Percentiles rank a stretch among this genome's conserved stretches.
Evolutionary conservation across 768 basidiomycete species (phyloP).

Genomic region (Hericium coralloides): DNA sequence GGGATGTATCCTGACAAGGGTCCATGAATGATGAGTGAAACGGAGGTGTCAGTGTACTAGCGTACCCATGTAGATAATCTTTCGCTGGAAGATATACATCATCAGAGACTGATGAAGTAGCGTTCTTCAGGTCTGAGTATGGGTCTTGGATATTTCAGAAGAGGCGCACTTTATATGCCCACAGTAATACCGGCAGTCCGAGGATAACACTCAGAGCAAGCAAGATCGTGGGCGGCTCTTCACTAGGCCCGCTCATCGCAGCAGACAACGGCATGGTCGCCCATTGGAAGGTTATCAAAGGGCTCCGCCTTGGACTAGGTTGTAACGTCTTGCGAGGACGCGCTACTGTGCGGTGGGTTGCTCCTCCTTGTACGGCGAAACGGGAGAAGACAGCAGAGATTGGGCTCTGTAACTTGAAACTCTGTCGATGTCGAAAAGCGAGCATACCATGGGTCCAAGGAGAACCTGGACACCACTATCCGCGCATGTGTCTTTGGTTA

Average conservation of each 20-base stretch:
- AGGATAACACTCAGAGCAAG: conserved; percentile 7
- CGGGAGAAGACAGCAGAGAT: no score
- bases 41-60: background rate
- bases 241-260: conserved; percentile 1
- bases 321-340: no score
- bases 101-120: conserved; percentile 29
- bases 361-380: no score
- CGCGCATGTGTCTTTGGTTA: no score
- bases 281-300: no score
- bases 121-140: background rate
- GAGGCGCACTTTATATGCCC: conserved; percentile 12
- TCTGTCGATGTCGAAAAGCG: no score
- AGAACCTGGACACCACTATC: no score
- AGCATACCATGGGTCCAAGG: no score
- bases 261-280: no score
- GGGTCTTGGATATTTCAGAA: background rate
- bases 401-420: no score
- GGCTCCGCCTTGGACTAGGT: no score
- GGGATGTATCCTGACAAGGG: conserved; percentile 28
- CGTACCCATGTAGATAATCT: conserved; percentile 42
- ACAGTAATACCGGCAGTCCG: conserved; percentile 11
- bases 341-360: no score
- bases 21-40: background rate
- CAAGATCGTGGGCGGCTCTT: conserved; percentile 6
- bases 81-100: conserved; percentile 39